These are phyloP conservation scores for Linum trigynum DNA, from an alignment of 345 rosid genomes.

Conservation along the genomic window DNA sequence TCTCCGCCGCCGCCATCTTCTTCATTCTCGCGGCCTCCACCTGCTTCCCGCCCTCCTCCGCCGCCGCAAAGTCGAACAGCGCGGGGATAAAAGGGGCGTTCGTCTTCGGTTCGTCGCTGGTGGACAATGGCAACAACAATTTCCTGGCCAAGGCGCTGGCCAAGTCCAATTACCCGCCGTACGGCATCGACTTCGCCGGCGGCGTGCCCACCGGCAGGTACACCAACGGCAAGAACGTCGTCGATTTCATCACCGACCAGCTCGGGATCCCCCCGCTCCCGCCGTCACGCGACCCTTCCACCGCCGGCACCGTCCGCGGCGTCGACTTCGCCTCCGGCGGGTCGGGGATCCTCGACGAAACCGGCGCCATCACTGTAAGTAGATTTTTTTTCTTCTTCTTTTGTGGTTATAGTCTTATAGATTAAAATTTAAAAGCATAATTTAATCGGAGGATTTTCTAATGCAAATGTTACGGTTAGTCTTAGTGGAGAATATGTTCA, in stretches of 20 bases:
- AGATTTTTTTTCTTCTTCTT: not conserved
- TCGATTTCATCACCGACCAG: slow-evolving; percentile 34
- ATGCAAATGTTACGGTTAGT: too few species aligned
- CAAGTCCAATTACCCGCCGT: slow-evolving; percentile 30
- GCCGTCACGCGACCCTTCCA: slow-evolving; percentile 33
- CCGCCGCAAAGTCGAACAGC: not conserved
- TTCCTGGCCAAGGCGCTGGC: not conserved
- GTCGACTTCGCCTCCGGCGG: slow-evolving; percentile 55
- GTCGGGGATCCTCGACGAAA: slow-evolving; percentile 50
- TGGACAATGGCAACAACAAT: not conserved
- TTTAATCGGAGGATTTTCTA: too few species aligned
- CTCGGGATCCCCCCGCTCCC: slow-evolving; percentile 38
- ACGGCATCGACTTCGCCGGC: slow-evolving; percentile 45
- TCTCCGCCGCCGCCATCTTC: not conserved
- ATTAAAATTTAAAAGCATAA: too few species aligned
- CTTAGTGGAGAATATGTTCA: too few species aligned
- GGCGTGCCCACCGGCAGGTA: slow-evolving; percentile 48
- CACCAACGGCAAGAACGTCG: slow-evolving; percentile 51
- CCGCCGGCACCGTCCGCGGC: slow-evolving; percentile 32
- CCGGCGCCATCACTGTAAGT: slow-evolving; percentile 34
- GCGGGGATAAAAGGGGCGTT: not conserved
- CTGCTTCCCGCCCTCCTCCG: not conserved
- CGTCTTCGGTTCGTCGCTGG: not conserved
- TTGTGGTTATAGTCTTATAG: not conserved
- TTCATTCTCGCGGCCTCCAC: not conserved